phyloP scores from a whole-genome alignment of 441 rosid genomes.

The Arabidopsis lyrata region DNA sequence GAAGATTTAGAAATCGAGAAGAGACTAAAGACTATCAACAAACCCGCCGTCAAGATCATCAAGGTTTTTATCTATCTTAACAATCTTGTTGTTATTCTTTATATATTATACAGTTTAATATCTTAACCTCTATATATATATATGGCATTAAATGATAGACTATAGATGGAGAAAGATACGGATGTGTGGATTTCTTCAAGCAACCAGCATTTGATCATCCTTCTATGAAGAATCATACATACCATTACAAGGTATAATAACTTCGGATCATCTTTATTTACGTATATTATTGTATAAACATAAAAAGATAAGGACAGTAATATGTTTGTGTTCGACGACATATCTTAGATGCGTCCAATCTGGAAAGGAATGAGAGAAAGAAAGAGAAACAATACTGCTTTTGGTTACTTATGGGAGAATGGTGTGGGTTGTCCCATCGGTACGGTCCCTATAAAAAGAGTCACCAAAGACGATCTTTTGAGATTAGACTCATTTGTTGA shows the following conservation, averaged over 20 bases:
- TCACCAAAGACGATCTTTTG: slow-evolving; percentile 29
- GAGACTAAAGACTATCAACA: slow-evolving; percentile 23
- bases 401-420: slow-evolving; percentile 40
- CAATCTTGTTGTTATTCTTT: background rate
- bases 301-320: background rate
- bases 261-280: too few relatives aligned
- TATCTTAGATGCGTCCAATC: slow-evolving; percentile 34
- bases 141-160: slow-evolving; percentile 22
- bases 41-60: slow-evolving; percentile 36
- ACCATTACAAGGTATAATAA: slow-evolving; percentile 34
- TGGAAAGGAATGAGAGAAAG: background rate
- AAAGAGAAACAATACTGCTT: slow-evolving; percentile 1
- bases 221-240: slow-evolving; percentile 38
- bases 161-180: slow-evolving; percentile 31
- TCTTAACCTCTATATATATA: background rate
- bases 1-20: slow-evolving; percentile 28
- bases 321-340: background rate
- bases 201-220: slow-evolving; percentile 44
- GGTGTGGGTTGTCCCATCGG: slow-evolving; percentile 39
- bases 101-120: background rate
- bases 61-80: slow-evolving; percentile 18
- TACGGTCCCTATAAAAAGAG: slow-evolving; percentile 32
- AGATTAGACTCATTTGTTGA: background rate
- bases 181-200: slow-evolving; percentile 41
- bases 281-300: background rate